Base-by-base conservation (phyloP, 2,329 filamentous ascomycete genomes). In the Colletotrichum somersetense region DNA sequence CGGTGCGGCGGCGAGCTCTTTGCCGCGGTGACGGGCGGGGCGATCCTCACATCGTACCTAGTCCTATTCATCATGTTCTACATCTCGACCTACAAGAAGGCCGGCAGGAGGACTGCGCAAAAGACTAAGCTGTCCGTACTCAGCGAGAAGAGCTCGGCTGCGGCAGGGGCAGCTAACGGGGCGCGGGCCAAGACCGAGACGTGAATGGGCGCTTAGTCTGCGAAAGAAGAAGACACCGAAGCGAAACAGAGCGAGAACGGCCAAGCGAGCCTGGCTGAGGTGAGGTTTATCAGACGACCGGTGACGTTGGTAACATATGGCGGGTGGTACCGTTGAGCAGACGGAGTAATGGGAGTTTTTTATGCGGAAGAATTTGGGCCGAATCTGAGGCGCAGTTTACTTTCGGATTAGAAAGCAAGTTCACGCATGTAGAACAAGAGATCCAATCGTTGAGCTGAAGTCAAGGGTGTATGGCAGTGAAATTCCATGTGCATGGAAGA, bases 21-120 rank as follows among this genome's bases (percentile, higher is more conserved):
- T 76, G 92, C 92, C n/a, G 92, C 92, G 26, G 88, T 93, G 76
- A 85, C 91, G 71, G 92, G 92, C 74, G 92, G 93, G 80, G 87
- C 86, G 75, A 93, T 94, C 77, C 85, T 95, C 77, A 91, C 87
- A 81, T 93, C 91, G 50, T 95, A 95, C 85, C 87, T 95, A 62
- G 85, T 94, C 71, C 89, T 94, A 73, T 94, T 94, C 86, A 91
- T 94, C 80, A 90, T 88, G 71, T 93, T 94, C 87, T 94, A 94
- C 86, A 87, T 93, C 77, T 90, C 91, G 66, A 85, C 71, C 3
- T 73, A 73, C 61, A 73, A 66, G 50, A 73, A 66, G 26, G 61
- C 55, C 38, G 56, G 67, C 3, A 23, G 56, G 18, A 61, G 52
- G 6, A 40, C 56, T 35, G 50, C 26, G 12, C 38, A 59, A 14